Conservation (phyloP, 805 yeast genomes). For the Ogataea populi-albae region DNA sequence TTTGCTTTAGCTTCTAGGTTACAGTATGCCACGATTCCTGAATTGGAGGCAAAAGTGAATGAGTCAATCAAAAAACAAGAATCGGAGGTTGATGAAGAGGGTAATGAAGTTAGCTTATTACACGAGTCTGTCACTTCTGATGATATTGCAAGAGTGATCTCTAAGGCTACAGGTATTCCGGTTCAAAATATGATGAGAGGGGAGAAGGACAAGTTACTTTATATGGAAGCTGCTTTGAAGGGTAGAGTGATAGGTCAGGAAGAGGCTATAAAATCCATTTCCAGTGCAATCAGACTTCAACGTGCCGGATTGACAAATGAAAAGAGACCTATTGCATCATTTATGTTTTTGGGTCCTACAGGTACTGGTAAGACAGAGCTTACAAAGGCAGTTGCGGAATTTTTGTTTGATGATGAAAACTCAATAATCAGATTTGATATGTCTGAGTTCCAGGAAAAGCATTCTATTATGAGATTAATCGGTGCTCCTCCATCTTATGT, state of each 20-base stretch:
- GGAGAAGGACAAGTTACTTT: constrained; percentile 84
- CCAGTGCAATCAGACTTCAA: constrained; percentile 94
- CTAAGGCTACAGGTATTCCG: constrained; percentile 95
- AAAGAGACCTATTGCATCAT: constrained; percentile 92
- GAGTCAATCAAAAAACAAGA: constrained; percentile 35
- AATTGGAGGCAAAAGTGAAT: constrained; percentile 59
- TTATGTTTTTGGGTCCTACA: constrained; percentile 96
- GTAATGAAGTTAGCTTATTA: constrained; percentile 39
- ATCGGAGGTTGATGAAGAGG: constrained; percentile 31
- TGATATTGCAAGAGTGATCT: constrained; percentile 88
- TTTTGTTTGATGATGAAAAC: constrained; percentile 82
- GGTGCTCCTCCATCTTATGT: constrained; percentile 99
- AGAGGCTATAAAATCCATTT: constrained; percentile 83
- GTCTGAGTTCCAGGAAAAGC: constrained; percentile 97
- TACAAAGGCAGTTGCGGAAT: constrained; percentile 88
- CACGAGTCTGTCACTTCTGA: constrained; percentile 94
- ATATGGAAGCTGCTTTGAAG: constrained; percentile 79
- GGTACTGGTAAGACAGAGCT: constrained; percentile 98
- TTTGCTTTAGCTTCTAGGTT: constrained; percentile 87
- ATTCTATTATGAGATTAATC: constrained; percentile 82
- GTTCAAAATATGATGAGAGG: constrained; percentile 88
- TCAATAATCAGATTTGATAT: constrained; percentile 91
- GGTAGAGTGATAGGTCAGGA: constrained; percentile 91
- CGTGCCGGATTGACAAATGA: constrained; percentile 96
- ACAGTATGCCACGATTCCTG: constrained; percentile 85